Evolutionary conservation across 2,329 filamentous ascomycete species (phyloP), one percentile per base, ranked within the genome.

Genomic region (Aspergillus sp.): DNA sequence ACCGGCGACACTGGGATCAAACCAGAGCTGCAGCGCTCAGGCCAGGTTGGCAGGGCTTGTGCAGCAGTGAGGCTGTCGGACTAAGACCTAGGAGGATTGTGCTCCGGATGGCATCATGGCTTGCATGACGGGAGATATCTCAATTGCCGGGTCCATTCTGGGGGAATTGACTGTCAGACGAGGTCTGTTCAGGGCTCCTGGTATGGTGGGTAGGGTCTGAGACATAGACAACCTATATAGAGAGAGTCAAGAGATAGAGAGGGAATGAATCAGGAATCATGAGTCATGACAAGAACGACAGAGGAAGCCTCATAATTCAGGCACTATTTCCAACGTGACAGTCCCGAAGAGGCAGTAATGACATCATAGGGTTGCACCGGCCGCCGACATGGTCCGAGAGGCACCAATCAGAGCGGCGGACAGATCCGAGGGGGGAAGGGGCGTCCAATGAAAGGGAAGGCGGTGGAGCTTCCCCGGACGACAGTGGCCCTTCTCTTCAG

Each of bases 301-400:
- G 11, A 3, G 2, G 36, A 42, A 3, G 16, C 36, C 36, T 42
- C 4, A 42, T 42, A 42, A 42, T 42, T 42, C 36, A 47, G 18
- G 45, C 20, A 18, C 4, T 18, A 24, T 24, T 0, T 7, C 16
- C 36, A 9, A 42, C 45, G 4, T 22, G 45, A 47, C 18, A 18
- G 16, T 16, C 45, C 45, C 45, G 10, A 47, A 47, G 45, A 18
- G 45, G 45, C 22, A 47, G 60, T 58, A 55, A 59, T 55, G 42
- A 65, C 71, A 70, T 72, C 71, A 73, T 71, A 62, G 51, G 55
- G 69, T 69, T 69, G 63, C 65, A 69, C 49, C 50, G n/a, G 31
- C 7, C 52, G 54, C 58, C 61, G 57, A 58, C 54, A 46, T 22
- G 47, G 56, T 58, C 61, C 61, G 58, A 58, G 14, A 11, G 20